A percentile compares a stretch with the other conserved stretches of the same genome.
Conservation (phyloP, 2,329 filamentous ascomycete species). For the Plenodomus lindquistii region DNA sequence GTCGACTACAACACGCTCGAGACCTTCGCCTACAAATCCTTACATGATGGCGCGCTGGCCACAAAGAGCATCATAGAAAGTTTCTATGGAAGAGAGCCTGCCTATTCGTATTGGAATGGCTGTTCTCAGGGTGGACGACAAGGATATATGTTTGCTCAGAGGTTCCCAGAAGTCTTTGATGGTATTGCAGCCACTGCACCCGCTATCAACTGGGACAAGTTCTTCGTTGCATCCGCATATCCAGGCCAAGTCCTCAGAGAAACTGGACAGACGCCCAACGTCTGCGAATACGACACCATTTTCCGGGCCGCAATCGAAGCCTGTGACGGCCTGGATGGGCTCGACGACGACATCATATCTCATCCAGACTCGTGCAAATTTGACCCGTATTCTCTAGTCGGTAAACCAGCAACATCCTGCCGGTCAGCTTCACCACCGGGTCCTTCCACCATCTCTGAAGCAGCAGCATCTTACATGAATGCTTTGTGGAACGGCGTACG, state of each 20-base stretch:
- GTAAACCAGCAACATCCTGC: neutral
- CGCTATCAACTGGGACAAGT: conserved; percentile 18
- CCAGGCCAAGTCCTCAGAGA: conserved; percentile 13
- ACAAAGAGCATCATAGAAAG: conserved; percentile 21
- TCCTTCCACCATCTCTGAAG: neutral
- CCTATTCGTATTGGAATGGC: conserved; percentile 40
- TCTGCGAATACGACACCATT: neutral
- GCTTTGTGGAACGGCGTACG: conserved; percentile 8
- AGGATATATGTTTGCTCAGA: conserved; percentile 33
- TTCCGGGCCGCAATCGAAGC: too few relatives aligned
- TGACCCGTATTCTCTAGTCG: conserved; percentile 12
- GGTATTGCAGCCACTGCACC: conserved; percentile 37
- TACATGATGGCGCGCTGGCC: conserved; percentile 27
- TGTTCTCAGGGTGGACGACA: conserved; percentile 42
- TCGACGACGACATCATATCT: conserved; percentile 22
- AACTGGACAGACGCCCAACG: neutral
- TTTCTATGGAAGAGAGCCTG: conserved; percentile 30
- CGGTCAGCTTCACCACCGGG: neutral
- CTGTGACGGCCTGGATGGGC: conserved; percentile 13
- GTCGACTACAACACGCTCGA: conserved; percentile 18
- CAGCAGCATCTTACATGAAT: conserved; percentile 6
- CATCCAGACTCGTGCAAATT: conserved; percentile 27
- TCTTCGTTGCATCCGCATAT: conserved; percentile 18
- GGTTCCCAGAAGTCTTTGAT: conserved; percentile 33
- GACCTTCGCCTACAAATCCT: conserved; percentile 31